Conservation (phyloP, 164 flowering plant genomes). For the Warburgia ugandensis region DNA sequence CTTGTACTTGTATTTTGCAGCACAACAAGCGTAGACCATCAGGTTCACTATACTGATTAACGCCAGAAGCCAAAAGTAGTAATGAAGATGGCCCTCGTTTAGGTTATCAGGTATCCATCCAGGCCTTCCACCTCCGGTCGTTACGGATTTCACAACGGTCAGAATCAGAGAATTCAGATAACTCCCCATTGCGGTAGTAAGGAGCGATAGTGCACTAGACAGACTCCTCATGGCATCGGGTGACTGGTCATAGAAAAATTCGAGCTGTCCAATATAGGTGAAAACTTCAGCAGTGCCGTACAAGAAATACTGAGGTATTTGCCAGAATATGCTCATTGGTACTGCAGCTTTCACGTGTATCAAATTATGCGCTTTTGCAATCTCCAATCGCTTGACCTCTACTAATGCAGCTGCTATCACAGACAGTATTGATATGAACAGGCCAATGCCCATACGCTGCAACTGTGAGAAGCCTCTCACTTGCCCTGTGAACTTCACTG, state of each 20-base stretch:
- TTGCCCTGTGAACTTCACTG: constrained; percentile 61
- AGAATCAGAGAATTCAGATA: constrained; percentile 61
- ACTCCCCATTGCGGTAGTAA: constrained; percentile 50
- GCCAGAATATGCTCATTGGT: constrained; percentile 64
- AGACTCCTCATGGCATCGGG: constrained; percentile 79
- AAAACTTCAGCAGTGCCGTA: constrained; percentile 62
- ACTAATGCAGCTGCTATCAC: constrained; percentile 77
- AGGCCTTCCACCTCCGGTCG: constrained; percentile 39
- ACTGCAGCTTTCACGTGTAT: constrained; percentile 36
- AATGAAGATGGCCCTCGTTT: constrained; percentile 66
- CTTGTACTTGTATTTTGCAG: constrained; percentile 43
- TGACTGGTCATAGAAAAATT: constrained; percentile 77
- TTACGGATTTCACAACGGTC: constrained; percentile 42
- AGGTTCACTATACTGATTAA: constrained; percentile 51
- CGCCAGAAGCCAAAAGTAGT: constrained; percentile 67
- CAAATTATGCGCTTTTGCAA: constrained; percentile 46
- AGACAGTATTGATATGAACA: constrained; percentile 57
- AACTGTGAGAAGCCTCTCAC: constrained; percentile 76
- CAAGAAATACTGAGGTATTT: constrained; percentile 70
- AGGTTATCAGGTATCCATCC: constrained; percentile 75
- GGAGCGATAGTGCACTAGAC: constrained; percentile 53
- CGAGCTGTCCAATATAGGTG: constrained; percentile 61
- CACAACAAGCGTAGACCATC: constrained; percentile 40
- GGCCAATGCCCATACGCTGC: constrained; percentile 88
- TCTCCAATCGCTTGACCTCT: constrained; percentile 50